Evolutionary conservation across 331 rosid species (phyloP), one percentile per base, ranked within the genome.

Genomic region (Spiraea crenata): DNA sequence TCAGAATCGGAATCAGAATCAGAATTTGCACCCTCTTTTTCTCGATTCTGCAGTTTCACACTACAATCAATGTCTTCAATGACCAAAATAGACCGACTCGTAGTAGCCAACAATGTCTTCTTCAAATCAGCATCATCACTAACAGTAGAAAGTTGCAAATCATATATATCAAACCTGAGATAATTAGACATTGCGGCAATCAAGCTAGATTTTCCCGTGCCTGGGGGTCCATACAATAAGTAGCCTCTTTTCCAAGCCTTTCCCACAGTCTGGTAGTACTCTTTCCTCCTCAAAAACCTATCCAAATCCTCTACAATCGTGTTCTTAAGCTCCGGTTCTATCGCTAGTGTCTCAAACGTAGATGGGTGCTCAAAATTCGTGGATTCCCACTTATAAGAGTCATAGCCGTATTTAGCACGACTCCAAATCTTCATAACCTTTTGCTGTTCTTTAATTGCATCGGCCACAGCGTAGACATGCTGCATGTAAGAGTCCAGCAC

Each of bases 101-200:
- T 25, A 25, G 31, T 25, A 25, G 1, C 31, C 31, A 25, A 25
- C 31, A 25, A 25, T 25, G 2, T 25, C 31, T 25, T 25, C 31
- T 25, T 25, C 31, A 25, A 25, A 25, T 25, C 31, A 25, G 31
- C 31, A 2, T 25, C 31, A 25, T 25, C 31, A 0, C 2, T 2
- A 25, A 25, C 67, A 2, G 67, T 65, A 3, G 67, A 65, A 15
- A 80, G 71, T 54, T 75, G 77, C 67, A 80, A 54, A 47, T 80
- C 80, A 47, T 80, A 75, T 4, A 75, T 57, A 47, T 75, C 74
- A 7, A 80, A 80, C 67, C 71, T 80, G 44, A 75, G 74, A 57
- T 71, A 72, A 41, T 77, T 44, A 45, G 55, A 41, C 69, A 64
- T 45, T 41, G 69, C 69, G 14, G 69, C 69, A 25, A 64, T 64